Percentiles rank a stretch among this genome's conserved stretches.
Evolutionary conservation across 495 filamentous ascomycete species (phyloP).

Genomic region (Xylaria longipes): DNA sequence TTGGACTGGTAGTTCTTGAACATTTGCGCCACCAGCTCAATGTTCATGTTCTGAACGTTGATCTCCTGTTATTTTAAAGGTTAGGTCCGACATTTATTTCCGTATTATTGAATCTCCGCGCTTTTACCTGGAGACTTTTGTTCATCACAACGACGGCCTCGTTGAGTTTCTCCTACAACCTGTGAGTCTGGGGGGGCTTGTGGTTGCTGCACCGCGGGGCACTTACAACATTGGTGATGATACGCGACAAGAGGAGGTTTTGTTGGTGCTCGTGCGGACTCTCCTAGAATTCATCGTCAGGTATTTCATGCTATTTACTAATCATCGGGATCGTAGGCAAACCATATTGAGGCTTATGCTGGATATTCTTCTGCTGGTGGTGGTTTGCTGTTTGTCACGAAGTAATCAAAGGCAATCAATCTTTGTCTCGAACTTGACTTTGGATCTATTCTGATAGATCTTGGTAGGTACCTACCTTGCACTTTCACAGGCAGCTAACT

Average conservation of each 20-base stretch:
- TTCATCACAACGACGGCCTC: slow-evolving; percentile 92
- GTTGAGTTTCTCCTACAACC: slow-evolving; percentile 89
- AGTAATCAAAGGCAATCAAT: neutral
- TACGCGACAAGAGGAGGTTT: slow-evolving; percentile 87
- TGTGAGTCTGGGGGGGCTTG: slow-evolving; percentile 19
- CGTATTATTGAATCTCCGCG: neutral
- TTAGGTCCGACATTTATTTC: slow-evolving; percentile 16
- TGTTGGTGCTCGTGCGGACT: slow-evolving; percentile 98
- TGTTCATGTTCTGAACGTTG: slow-evolving; percentile 98
- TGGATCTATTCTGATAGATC: too few relatives aligned
- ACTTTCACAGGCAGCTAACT: slow-evolving; percentile 6
- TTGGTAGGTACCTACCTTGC: neutral
- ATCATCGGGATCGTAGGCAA: neutral
- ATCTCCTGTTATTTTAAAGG: slow-evolving; percentile 71
- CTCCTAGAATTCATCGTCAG: slow-evolving; percentile 63
- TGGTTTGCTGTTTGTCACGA: neutral
- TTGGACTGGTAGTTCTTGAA: slow-evolving; percentile 99
- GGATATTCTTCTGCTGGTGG: neutral
- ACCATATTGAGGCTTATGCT: slow-evolving; percentile 14
- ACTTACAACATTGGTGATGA: slow-evolving; percentile 95
- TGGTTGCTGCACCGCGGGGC: slow-evolving; percentile 8
- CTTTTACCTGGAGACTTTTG: slow-evolving; percentile 80
- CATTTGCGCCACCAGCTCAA: slow-evolving; percentile 98
- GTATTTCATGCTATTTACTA: neutral
- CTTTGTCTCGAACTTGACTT: neutral